Evolutionary conservation across 2,329 filamentous ascomycete genomes (phyloP).

Genomic region (Sporothrix pallida): DNA sequence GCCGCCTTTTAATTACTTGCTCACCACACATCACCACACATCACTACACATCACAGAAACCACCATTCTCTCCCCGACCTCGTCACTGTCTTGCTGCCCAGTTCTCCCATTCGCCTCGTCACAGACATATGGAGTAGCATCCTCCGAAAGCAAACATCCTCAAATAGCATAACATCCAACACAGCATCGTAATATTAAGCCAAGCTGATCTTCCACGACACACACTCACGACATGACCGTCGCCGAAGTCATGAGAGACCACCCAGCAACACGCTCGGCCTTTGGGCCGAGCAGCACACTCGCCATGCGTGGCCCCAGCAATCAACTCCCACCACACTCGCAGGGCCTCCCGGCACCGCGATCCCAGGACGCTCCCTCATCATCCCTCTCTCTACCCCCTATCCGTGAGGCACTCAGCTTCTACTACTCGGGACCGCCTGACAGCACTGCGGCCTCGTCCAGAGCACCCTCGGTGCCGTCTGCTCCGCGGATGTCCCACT

Average conservation of each 20-base stretch:
- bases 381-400: not conserved
- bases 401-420: slow-evolving; percentile 15
- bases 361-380: not conserved
- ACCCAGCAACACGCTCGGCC: slow-evolving; percentile 5
- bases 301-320: not conserved
- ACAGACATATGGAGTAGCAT: not conserved
- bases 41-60: too few relatives aligned
- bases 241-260: slow-evolving; percentile 5
- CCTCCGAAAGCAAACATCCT: not conserved
- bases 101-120: not conserved
- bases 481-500: not conserved
- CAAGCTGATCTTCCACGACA: too few relatives aligned
- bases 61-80: not conserved
- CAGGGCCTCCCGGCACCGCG: not conserved
- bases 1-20: slow-evolving; percentile 8
- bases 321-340: not conserved
- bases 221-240: slow-evolving; percentile 6
- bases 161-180: not conserved
- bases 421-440: not conserved
- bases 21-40: not conserved
- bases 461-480: slow-evolving; percentile 9
- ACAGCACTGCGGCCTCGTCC: slow-evolving; percentile 14
- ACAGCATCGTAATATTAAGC: not conserved
- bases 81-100: not conserved
- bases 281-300: slow-evolving; percentile 6